Evolutionary conservation across 2,329 filamentous ascomycete species (phyloP).

Genomic region (Fusarium sulawesiense): DNA sequence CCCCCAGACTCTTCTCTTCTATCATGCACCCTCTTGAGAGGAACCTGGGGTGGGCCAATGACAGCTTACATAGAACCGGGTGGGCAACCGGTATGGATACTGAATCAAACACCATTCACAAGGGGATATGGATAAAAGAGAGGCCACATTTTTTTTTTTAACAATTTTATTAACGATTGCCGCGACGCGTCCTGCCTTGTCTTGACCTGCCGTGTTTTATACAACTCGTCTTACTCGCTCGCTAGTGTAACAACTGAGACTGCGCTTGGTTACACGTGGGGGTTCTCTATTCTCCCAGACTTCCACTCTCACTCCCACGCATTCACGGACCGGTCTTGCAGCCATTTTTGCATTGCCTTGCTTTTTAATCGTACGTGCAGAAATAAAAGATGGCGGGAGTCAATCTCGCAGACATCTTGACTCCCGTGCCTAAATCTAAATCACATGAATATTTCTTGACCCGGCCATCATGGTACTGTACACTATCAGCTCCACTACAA

Average conservation of each 20-base stretch:
- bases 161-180: slow-evolving; percentile 21
- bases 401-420: slow-evolving; percentile 9
- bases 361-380: neutral
- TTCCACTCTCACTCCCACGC: neutral
- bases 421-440: neutral
- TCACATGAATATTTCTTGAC: neutral
- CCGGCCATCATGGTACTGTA: neutral
- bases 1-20: neutral
- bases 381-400: neutral
- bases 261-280: neutral
- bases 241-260: slow-evolving; percentile 17
- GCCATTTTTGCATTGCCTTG: neutral
- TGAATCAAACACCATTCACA: slow-evolving; percentile 17
- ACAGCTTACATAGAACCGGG: neutral
- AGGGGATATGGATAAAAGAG: neutral
- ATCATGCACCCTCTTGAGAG: neutral
- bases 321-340: neutral
- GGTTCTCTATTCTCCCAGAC: neutral
- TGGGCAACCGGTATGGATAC: slow-evolving; percentile 3
- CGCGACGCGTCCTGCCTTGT: slow-evolving; percentile 10
- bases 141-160: slow-evolving; percentile 4
- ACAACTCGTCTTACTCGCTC: slow-evolving; percentile 17
- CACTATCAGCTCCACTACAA: neutral
- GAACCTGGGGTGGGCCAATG: neutral
- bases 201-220: slow-evolving; percentile 1